Evolutionary conservation across 441 rosid species (phyloP), one percentile per base, ranked within the genome.

Genomic region (Brassica balearica): DNA sequence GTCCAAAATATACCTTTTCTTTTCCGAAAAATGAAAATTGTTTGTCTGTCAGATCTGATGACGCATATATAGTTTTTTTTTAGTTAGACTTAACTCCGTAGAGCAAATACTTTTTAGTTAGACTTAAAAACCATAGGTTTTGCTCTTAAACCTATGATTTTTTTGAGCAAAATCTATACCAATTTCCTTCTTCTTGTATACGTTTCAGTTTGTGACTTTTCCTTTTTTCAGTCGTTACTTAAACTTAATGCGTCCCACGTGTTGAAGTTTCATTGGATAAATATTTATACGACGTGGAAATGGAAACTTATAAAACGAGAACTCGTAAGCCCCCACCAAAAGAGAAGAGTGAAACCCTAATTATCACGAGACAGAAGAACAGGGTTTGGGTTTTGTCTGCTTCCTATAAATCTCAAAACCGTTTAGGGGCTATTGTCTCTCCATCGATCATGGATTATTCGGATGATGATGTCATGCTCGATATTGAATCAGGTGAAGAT

Each of bases 401-500:
- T 48, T 48, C 56, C 55, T 10, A 41, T 41, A 48, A 3, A 48
- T 48, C 15, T 48, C 17, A 48, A 12, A 48, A 1, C 51, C 69
- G n/a, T 17, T 51, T 1, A 9, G 71, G 41, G 15, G 56, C 56
- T 48, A n/a, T 5, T 48, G 56, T 48, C 56, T 71, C 65, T 64
- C 3, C 20, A 41, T 58, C 27, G 36, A 43, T 66, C 48, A 89
- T 92, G 97, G 86, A 10, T 62, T 48, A 86, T 71, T 86, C 86
- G 6, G 90, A 86, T 38, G 91, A 86, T 38, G 91, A 88, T 6
- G 86, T 85, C 61, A 77, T 85, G 77, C 59, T 83, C 82, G 89
- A 77, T 72, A 78, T 71, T 17, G 92, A 86, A 43, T 88, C 90
- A 5, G 68, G 69, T 9, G 94, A 90, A 12, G 97, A 88, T 12